Evolutionary conservation across 2,329 filamentous ascomycete genomes (phyloP).

Genomic region (Neoscytalidium dimidiatum): DNA sequence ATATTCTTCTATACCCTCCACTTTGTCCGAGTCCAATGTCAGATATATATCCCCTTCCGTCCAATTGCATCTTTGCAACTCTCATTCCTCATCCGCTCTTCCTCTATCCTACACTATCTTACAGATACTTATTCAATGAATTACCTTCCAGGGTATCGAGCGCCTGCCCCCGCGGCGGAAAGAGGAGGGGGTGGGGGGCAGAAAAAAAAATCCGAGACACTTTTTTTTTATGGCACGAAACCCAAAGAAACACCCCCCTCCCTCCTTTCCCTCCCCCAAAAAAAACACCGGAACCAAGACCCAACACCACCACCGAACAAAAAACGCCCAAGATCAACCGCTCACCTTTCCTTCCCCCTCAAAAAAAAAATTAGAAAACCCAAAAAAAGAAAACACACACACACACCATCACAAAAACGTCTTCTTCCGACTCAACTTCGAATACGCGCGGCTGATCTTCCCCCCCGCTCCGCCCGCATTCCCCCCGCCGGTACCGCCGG

Average conservation of each 20-base stretch:
- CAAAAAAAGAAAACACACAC: neutral
- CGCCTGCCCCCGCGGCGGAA: neutral
- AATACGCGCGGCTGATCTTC: constrained; percentile 4
- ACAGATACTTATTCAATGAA: neutral
- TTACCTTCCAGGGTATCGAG: constrained; percentile 5
- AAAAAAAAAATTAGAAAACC: neutral
- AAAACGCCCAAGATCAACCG: neutral
- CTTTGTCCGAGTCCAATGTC: no score
- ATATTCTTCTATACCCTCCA: no score
- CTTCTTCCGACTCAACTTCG: constrained; percentile 16
- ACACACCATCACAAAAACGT: constrained; percentile 15
- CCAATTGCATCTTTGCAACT: no score
- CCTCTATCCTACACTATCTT: neutral
- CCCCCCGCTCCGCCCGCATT: neutral
- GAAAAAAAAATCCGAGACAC: neutral
- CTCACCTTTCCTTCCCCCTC: neutral
- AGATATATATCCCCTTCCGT: no score
- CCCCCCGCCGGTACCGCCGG: neutral
- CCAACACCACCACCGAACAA: no score
- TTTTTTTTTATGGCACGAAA: no score
- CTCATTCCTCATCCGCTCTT: neutral
- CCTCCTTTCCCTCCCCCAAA: neutral
- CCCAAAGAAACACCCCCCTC: neutral
- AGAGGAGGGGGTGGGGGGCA: neutral
- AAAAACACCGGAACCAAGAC: neutral